phyloP scores from a whole-genome alignment of 2,329 filamentous ascomycete genomes.

The Corniculantispora saksenae region DNA sequence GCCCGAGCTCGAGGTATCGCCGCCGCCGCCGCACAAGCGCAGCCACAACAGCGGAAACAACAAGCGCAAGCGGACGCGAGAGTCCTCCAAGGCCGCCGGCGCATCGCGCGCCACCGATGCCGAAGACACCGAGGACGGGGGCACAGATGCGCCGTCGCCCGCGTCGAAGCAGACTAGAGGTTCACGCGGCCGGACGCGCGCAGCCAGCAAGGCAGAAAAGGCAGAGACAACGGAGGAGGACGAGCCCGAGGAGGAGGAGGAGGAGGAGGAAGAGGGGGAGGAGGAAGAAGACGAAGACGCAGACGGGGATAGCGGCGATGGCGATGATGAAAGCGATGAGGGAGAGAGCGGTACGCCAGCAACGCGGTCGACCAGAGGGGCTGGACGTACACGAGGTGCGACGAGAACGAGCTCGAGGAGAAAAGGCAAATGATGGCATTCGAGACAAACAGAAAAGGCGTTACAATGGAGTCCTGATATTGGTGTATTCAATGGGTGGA shows the following conservation, averaged over 20 bases:
- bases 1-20: constrained; percentile 42
- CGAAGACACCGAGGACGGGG: constrained; percentile 49
- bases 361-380: constrained; percentile 38
- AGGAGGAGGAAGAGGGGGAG: constrained; percentile 24
- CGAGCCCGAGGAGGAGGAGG: constrained; percentile 30
- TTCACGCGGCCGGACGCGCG: constrained; percentile 46
- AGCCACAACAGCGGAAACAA: constrained; percentile 24
- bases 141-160: constrained; percentile 42
- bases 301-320: constrained; percentile 20
- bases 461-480: constrained; percentile 6
- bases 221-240: constrained; percentile 36
- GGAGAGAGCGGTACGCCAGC: constrained; percentile 42
- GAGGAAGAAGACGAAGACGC: constrained; percentile 24
- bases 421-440: constrained; percentile 1
- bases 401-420: constrained; percentile 29
- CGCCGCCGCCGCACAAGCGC: constrained; percentile 21
- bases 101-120: constrained; percentile 44
- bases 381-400: constrained; percentile 36
- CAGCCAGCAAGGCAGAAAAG: constrained; percentile 30
- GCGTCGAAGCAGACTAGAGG: constrained; percentile 41
- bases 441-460: not conserved
- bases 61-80: constrained; percentile 46
- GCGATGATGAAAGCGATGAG: constrained; percentile 33
- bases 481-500: not conserved
- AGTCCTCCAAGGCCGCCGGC: not conserved